Evolutionary conservation across 805 yeast species (phyloP).

Genomic region (Myxozyma vanderwaltii): DNA sequence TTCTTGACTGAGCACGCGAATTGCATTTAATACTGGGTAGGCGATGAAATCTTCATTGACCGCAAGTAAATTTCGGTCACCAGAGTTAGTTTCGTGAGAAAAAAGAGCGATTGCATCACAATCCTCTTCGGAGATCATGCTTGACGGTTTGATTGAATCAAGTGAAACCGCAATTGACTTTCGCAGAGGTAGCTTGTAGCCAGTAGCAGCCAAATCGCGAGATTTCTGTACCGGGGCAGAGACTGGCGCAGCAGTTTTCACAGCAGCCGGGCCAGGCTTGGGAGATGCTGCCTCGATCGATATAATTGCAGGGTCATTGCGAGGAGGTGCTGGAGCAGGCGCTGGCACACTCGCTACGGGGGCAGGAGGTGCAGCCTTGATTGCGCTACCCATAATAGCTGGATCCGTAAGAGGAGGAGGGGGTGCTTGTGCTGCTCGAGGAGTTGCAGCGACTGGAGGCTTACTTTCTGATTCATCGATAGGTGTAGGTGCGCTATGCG

Average conservation of each 20-base stretch:
- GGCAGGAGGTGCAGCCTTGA: background rate
- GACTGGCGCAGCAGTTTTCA: background rate
- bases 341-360: background rate
- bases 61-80: conserved; percentile 24
- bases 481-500: background rate
- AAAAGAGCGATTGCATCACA: conserved; percentile 29
- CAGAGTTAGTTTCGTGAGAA: conserved; percentile 9
- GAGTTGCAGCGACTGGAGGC: background rate
- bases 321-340: background rate
- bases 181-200: conserved; percentile 15
- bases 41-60: conserved; percentile 29
- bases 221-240: background rate
- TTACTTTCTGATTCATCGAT: background rate
- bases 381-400: conserved; percentile 6
- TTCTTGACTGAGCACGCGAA: conserved; percentile 30
- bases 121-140: conserved; percentile 16
- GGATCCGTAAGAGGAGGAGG: conserved; percentile 8
- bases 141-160: conserved; percentile 11
- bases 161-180: conserved; percentile 5
- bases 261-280: background rate
- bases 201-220: background rate
- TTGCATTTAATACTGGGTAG: conserved; percentile 21
- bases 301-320: background rate
- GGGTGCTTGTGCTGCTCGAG: background rate
- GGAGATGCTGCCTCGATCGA: background rate